Base-by-base conservation (phyloP, 495 filamentous ascomycete genomes). In the Xylaria palmicola region DNA sequence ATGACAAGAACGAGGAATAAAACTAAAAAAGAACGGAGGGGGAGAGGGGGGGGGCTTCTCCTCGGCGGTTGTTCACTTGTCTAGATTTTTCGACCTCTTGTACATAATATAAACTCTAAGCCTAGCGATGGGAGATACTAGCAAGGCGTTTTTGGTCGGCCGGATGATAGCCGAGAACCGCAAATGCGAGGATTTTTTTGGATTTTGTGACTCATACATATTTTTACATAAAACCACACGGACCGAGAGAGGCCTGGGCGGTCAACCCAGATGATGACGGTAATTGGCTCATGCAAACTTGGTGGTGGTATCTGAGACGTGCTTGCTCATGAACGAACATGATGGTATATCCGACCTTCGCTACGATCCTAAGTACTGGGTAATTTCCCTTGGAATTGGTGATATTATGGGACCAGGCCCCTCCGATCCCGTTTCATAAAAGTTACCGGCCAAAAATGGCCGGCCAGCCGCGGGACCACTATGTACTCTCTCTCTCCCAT, bases 111-210 rank as follows among this genome's bases (percentile, higher is more conserved):
- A 58, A 40, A 56, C 50, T 51, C 44, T 50, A 41, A 36, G 24
- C 56, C 45, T 49, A 27, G 22, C 44, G 34, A 41, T 50, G 48
- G 41, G 56, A 62, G 57, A 51, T 36, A 26, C 8, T 7, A 56
- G 56, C 56, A 63, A 37, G 47, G 57, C 56, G 62, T 63, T 53
- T n/a, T 47, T 59, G 47, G 52, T 44, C 34, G 54, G 61, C 50
- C 19, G 34, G 61, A 26, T 50, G 54, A 26, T 50, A 51, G 55
- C 62, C 32, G 47, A 62, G 44, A 64, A 40, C 34, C 59, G 61
- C 59, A 60, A 59, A 65, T 70, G 62, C 62, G 41, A 57, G 39
- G 40, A 43, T 49, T 36, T 36, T 45, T 55, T 64, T 47, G 2
- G 10, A 4, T 20, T 47, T 47, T 3, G 36, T 22, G 36, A 43